Percentiles rank a stretch among this genome's conserved stretches.
phyloP scores from a whole-genome alignment of 805 yeast genomes.

The Metschnikowia noctiluminum region DNA sequence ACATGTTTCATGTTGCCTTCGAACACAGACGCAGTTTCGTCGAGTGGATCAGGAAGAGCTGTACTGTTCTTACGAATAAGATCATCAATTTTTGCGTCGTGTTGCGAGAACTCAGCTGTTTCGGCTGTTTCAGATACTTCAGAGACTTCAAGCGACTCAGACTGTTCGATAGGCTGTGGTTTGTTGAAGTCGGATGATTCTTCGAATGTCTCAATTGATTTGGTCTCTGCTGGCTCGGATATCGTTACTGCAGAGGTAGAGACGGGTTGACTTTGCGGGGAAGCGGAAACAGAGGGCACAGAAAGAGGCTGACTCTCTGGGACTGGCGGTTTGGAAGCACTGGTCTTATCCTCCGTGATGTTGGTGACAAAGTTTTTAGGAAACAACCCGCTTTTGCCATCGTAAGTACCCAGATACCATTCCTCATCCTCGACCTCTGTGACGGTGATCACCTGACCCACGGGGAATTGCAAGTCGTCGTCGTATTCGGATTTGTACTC shows the following conservation, averaged over 20 bases:
- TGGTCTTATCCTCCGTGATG: background rate
- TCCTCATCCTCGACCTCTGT: constrained; percentile 83
- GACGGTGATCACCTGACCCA: constrained; percentile 70
- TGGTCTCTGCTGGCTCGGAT: too few relatives aligned
- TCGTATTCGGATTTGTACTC: constrained; percentile 62
- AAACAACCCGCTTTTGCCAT: constrained; percentile 73
- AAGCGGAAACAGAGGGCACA: too few relatives aligned
- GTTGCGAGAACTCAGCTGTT: background rate
- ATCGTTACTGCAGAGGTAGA: too few relatives aligned
- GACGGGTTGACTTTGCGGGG: too few relatives aligned
- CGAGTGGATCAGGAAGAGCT: constrained; percentile 4
- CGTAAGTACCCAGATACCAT: constrained; percentile 78
- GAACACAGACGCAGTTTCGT: constrained; percentile 3
- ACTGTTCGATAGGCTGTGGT: background rate
- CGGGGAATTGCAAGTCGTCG: constrained; percentile 75
- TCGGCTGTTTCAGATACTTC: background rate
- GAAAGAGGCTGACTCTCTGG: background rate
- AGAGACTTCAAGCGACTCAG: background rate
- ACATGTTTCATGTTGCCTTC: constrained; percentile 6
- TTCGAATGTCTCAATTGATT: too few relatives aligned
- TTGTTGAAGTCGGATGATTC: too few relatives aligned
- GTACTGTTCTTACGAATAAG: constrained; percentile 4
- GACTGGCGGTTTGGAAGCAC: background rate
- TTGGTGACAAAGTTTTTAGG: constrained; percentile 77
- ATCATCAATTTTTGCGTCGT: constrained; percentile 3